Evolutionary conservation across 1,139 yeast genomes (phyloP), one percentile per base, ranked within the genome.

Genomic region (Geotrichum reessii): DNA sequence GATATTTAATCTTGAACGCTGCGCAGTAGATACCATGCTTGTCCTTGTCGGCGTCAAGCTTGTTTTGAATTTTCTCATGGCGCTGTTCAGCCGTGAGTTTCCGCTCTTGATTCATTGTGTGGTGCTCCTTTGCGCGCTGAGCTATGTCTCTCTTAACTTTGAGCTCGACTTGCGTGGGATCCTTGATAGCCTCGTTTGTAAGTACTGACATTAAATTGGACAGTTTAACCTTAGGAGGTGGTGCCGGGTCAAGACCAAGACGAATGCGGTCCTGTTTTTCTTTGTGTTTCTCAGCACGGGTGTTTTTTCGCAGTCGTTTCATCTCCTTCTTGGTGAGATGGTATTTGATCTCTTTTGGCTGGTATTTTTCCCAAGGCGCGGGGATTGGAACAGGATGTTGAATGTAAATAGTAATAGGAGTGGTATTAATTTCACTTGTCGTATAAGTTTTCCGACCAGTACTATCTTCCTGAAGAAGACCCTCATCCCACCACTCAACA

Each of bases 121-220:
- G 76, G 71, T 93, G 99, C 52, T 75, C 74, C n/a, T 74, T 65
- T 37, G 75, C 74, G 28, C 99, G 76, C 51, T 81, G 81, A 48
- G 80, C 84, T 9, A 90, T 87, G 63, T 92, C 95, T 47, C 76
- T 73, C 53, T 82, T 77, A 0, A 95, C 97, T 58, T 78, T 73
- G 70, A 78, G 77, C 68, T 93, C 99, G 65, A 92, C 85, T 3
- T 83, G 83, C 0, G 99, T 93, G 0, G 99, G 99, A 68, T 93
- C 96, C 62, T 81, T 79, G 52, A 91, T 86, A n/a, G 95, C 89
- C 62, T 88, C 95, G 67, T 89, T 85, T 2, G 97, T 88, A 53
- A 86, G 76, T 0, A 90, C 96, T 64, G 81, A 86, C 91, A 89
- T 87, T 70, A 92, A 78, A 69, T 92, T 93, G 51, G 86, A 82